Conservation (phyloP, 306 rosid species). For the Casuarina glauca region DNA sequence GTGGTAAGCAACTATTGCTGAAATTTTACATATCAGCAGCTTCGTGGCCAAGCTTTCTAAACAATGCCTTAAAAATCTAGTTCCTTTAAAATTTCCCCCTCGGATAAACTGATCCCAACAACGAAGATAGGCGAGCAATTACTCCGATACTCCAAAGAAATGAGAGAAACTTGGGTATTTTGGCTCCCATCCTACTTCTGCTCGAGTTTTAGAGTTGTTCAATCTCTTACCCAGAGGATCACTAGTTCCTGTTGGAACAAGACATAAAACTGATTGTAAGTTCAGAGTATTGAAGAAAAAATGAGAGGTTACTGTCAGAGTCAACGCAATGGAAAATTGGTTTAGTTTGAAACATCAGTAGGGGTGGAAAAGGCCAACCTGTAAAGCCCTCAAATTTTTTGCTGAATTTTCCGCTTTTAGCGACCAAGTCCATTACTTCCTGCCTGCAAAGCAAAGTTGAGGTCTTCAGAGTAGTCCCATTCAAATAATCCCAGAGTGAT, state of each 20-base stretch:
- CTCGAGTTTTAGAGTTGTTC: constrained; percentile 77
- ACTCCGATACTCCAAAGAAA: constrained; percentile 62
- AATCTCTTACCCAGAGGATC: constrained; percentile 90
- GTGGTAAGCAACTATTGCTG: background rate
- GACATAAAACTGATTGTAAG: background rate
- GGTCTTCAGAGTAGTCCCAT: constrained; percentile 17
- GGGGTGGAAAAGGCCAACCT: constrained; percentile 38
- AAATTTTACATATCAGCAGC: background rate
- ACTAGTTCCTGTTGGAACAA: constrained; percentile 51
- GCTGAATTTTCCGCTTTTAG: constrained; percentile 74
- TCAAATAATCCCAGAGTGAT: constrained; percentile 1
- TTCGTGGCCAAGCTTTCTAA: constrained; percentile 2
- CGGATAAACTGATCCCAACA: background rate
- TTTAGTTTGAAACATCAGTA: background rate
- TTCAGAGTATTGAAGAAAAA: constrained; percentile 1
- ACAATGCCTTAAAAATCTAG: background rate
- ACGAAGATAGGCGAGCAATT: constrained; percentile 9
- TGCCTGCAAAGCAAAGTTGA: constrained; percentile 59
- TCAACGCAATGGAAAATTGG: background rate
- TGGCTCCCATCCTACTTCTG: constrained; percentile 90
- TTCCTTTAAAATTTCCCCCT: background rate
- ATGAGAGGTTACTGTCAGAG: background rate
- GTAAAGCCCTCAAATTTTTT: constrained; percentile 75
- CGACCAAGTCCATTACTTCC: constrained; percentile 86
- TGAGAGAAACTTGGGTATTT: constrained; percentile 73